Conservation (phyloP, 192 early-diverging fungal genomes). For the Coemansia biformis region DNA sequence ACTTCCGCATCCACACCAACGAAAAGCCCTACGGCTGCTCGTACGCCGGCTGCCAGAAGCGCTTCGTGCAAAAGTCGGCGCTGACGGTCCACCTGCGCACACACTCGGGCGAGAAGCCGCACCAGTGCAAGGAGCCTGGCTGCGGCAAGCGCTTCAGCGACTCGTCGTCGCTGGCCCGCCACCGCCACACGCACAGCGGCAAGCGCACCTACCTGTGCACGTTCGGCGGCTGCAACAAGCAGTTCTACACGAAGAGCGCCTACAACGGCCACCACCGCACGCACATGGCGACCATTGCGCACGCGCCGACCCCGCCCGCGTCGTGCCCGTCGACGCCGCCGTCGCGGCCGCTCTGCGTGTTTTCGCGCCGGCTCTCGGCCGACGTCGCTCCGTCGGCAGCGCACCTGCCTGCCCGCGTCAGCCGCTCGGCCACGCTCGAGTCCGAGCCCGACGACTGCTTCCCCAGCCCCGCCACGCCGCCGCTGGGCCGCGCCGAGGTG, state of each 20-base stretch:
- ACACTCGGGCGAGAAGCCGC: constrained; percentile 73
- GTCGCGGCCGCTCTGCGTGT: neutral
- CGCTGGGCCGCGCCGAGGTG: neutral
- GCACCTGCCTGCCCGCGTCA: neutral
- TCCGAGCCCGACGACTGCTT: constrained; percentile 1
- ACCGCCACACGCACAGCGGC: constrained; percentile 72
- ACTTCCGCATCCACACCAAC: constrained; percentile 74
- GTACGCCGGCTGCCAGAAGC: constrained; percentile 65
- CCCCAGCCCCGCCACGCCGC: constrained; percentile 1
- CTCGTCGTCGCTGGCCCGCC: constrained; percentile 71
- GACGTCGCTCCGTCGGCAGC: neutral
- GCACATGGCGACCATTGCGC: constrained; percentile 12
- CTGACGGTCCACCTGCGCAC: constrained; percentile 75
- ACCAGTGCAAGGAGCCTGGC: constrained; percentile 59
- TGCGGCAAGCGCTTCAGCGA: constrained; percentile 77
- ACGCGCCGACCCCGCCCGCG: neutral
- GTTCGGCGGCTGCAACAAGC: constrained; percentile 47
- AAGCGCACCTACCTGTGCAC: constrained; percentile 68
- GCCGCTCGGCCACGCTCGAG: neutral
- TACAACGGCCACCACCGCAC: constrained; percentile 36
- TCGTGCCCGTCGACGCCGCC: constrained; percentile 1
- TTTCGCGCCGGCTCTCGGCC: neutral
- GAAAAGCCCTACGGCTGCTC: constrained; percentile 69
- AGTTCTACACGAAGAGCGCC: constrained; percentile 42
- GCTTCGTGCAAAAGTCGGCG: constrained; percentile 81